phyloP scores from a whole-genome alignment of 1,284 basidiomycete species.

The Ceratobasidium sp. region DNA sequence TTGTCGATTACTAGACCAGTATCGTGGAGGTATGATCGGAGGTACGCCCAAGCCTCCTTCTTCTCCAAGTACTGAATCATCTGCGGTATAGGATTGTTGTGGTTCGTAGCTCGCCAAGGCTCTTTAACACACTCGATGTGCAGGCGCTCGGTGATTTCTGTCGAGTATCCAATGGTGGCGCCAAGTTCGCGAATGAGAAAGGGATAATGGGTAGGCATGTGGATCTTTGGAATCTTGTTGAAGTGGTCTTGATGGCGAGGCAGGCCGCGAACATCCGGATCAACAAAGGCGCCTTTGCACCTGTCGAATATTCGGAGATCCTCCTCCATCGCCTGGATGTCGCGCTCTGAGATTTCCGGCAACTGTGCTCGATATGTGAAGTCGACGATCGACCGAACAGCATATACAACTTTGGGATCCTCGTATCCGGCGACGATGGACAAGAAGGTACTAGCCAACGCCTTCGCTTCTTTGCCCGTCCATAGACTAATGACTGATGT shows the following conservation, averaged over 20 bases:
- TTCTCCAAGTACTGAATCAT: constrained; percentile 40
- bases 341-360: neutral
- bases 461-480: constrained; percentile 46
- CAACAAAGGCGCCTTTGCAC: neutral
- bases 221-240: constrained; percentile 42
- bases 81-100: constrained; percentile 17
- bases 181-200: constrained; percentile 31
- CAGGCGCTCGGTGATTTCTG: constrained; percentile 42
- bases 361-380: constrained; percentile 29
- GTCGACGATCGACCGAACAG: constrained; percentile 49
- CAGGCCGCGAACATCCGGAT: neutral
- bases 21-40: neutral
- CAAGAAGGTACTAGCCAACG: constrained; percentile 38
- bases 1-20: neutral
- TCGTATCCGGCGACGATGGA: neutral
- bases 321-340: neutral
- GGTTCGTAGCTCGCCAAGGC: constrained; percentile 41
- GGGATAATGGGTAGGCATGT: constrained; percentile 38
- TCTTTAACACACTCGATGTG: constrained; percentile 44
- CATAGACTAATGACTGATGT: constrained; percentile 40
- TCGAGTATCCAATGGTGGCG: constrained; percentile 35
- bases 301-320: neutral
- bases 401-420: constrained; percentile 32
- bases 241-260: neutral
- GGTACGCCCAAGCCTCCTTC: neutral